phyloP scores from a whole-genome alignment of 768 basidiomycete genomes.

The Cystofilobasidium ferigula region DNA sequence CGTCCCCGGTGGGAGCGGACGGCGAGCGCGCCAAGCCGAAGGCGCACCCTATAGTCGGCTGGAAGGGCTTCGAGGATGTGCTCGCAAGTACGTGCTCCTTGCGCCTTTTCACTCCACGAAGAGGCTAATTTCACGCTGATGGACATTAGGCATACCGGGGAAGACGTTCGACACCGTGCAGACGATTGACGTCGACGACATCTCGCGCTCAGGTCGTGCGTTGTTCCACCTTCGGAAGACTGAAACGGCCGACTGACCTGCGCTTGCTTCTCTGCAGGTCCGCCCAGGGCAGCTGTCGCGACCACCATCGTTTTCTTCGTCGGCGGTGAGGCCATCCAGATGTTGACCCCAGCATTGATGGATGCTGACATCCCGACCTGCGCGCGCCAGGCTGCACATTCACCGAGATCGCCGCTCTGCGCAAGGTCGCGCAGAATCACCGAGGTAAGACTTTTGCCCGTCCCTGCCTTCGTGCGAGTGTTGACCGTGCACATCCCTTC shows the following conservation, averaged over 20 bases:
- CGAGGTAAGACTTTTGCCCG: constrained; percentile 46
- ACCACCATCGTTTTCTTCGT: constrained; percentile 93
- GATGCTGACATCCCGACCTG: background rate
- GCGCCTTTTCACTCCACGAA: background rate
- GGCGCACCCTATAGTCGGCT: constrained; percentile 86
- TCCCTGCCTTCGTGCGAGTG: background rate
- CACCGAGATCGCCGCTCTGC: constrained; percentile 86
- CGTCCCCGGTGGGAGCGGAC: constrained; percentile 40
- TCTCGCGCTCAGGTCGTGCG: background rate
- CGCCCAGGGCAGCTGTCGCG: constrained; percentile 51
- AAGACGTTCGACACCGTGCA: constrained; percentile 65
- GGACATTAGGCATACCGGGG: constrained; percentile 51
- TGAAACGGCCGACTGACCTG: background rate
- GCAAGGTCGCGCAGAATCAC: constrained; percentile 81
- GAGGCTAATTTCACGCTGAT: background rate
- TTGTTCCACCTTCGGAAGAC: background rate
- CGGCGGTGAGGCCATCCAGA: constrained; percentile 44
- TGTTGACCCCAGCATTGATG: no score
- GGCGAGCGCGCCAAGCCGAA: constrained; percentile 44
- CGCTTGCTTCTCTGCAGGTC: constrained; percentile 23
- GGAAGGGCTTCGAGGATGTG: constrained; percentile 95
- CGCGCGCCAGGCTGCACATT: constrained; percentile 61
- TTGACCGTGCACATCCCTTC: constrained; percentile 26
- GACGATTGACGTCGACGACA: constrained; percentile 26
- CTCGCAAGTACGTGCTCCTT: constrained; percentile 44